These are phyloP conservation scores for Cercis canadensis DNA, from an alignment of 306 rosid species.

Conservation along the genomic window DNA sequence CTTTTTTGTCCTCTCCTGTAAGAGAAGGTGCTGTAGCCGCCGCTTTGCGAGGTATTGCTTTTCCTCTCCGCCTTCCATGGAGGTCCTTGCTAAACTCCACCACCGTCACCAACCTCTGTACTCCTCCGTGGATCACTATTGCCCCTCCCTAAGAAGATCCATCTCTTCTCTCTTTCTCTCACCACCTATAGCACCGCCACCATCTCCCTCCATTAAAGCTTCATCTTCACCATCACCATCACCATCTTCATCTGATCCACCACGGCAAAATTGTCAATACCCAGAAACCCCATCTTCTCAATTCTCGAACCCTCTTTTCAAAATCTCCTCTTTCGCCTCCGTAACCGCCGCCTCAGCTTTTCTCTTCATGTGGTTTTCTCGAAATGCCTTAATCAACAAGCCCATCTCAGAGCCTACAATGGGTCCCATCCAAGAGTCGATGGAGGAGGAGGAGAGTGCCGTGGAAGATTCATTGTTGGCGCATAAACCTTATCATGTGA, in stretches of 20 bases:
- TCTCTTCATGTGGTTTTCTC: constrained; percentile 36
- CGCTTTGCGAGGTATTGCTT: too few relatives aligned
- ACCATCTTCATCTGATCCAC: constrained; percentile 31
- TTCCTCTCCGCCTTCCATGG: constrained; percentile 16
- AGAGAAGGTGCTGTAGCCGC: too few relatives aligned
- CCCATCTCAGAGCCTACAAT: neutral
- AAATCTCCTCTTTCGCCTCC: constrained; percentile 13
- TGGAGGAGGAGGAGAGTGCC: constrained; percentile 9
- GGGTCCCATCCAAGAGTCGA: constrained; percentile 21
- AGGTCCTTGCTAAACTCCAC: constrained; percentile 2
- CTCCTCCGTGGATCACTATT: constrained; percentile 7
- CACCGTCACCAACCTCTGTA: constrained; percentile 28
- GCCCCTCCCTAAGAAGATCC: constrained; percentile 10
- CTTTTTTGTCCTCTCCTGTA: too few relatives aligned
- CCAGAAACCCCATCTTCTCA: constrained; percentile 19
- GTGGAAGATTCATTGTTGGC: neutral
- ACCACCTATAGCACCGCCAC: neutral
- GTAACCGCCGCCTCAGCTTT: constrained; percentile 42
- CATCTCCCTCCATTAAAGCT: constrained; percentile 37
- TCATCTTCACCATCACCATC: constrained; percentile 25
- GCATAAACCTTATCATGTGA: neutral
- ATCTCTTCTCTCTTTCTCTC: constrained; percentile 38
- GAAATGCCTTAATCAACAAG: constrained; percentile 7
- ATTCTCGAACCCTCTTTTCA: neutral
- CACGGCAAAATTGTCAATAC: constrained; percentile 24